Conservation (phyloP, 2,329 filamentous ascomycete genomes). For the Ceratocystiopsis brevicomis region DNA sequence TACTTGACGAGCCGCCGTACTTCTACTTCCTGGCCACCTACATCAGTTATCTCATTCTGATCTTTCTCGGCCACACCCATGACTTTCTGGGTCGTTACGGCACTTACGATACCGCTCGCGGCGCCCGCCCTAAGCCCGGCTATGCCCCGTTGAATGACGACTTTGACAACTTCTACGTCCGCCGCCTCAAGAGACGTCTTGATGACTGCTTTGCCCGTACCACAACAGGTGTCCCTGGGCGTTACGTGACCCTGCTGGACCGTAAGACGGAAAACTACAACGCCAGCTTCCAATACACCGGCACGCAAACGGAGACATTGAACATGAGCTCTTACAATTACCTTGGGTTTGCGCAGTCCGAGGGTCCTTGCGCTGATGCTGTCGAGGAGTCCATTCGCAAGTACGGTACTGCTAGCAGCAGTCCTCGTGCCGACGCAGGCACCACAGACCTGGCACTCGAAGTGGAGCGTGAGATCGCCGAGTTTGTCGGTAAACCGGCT, state of each 20-base stretch:
- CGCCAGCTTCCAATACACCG: slow-evolving; percentile 70
- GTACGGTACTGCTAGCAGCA: slow-evolving; percentile 68
- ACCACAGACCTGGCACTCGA: slow-evolving; percentile 76
- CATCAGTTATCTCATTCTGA: slow-evolving; percentile 91
- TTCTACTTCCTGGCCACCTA: slow-evolving; percentile 96
- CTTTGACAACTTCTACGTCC: slow-evolving; percentile 96
- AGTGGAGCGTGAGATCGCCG: slow-evolving; percentile 74
- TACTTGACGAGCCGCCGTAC: slow-evolving; percentile 92
- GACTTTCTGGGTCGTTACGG: slow-evolving; percentile 96
- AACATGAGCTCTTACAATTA: slow-evolving; percentile 99
- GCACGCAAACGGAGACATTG: slow-evolving; percentile 80
- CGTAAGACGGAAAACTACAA: slow-evolving; percentile 86
- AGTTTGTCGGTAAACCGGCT: slow-evolving; percentile 83
- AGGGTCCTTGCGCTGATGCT: slow-evolving; percentile 86
- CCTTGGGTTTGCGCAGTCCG: slow-evolving; percentile 91
- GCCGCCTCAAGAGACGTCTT: slow-evolving; percentile 79
- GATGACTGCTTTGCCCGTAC: slow-evolving; percentile 93
- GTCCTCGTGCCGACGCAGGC: slow-evolving; percentile 65
- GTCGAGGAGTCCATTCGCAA: slow-evolving; percentile 72
- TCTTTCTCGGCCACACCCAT: slow-evolving; percentile 83
- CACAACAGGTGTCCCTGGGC: slow-evolving; percentile 80
- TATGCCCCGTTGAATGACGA: slow-evolving; percentile 94
- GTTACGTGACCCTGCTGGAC: slow-evolving; percentile 84
- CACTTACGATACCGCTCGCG: slow-evolving; percentile 21
- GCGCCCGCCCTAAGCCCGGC: slow-evolving; percentile 59